Evolutionary conservation across 768 basidiomycete species (phyloP).

Genomic region (Epithele typhae): DNA sequence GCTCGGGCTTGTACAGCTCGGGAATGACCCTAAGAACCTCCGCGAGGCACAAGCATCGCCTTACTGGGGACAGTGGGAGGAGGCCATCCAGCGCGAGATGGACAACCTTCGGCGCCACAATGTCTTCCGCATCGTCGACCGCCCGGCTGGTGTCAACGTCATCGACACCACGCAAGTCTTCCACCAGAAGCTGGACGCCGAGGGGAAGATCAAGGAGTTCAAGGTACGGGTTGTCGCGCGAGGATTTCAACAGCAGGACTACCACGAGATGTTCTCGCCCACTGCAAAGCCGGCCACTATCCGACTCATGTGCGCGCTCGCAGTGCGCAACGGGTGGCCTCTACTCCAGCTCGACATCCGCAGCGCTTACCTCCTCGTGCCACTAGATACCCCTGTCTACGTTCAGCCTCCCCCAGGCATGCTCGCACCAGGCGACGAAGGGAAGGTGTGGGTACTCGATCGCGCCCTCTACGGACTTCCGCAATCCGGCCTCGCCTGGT

Average conservation of each 20-base stretch:
- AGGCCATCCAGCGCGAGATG: too few relatives aligned
- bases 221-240: background rate
- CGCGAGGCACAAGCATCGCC: too few relatives aligned
- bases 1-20: too few relatives aligned
- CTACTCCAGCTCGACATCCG: background rate
- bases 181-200: background rate
- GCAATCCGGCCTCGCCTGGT: slow-evolving; percentile 11
- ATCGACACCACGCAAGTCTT: too few relatives aligned
- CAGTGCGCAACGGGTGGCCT: background rate
- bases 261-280: background rate
- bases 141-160: too few relatives aligned
- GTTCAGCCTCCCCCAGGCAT: background rate
- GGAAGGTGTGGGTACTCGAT: background rate
- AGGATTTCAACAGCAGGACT: background rate
- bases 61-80: too few relatives aligned
- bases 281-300: background rate
- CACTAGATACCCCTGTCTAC: background rate
- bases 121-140: too few relatives aligned
- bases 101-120: too few relatives aligned
- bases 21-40: too few relatives aligned
- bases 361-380: background rate
- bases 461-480: slow-evolving; percentile 10
- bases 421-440: background rate
- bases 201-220: background rate
- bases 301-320: background rate